Base-by-base conservation (phyloP, 345 rosid genomes). In the Dipteronia dyeriana region DNA sequence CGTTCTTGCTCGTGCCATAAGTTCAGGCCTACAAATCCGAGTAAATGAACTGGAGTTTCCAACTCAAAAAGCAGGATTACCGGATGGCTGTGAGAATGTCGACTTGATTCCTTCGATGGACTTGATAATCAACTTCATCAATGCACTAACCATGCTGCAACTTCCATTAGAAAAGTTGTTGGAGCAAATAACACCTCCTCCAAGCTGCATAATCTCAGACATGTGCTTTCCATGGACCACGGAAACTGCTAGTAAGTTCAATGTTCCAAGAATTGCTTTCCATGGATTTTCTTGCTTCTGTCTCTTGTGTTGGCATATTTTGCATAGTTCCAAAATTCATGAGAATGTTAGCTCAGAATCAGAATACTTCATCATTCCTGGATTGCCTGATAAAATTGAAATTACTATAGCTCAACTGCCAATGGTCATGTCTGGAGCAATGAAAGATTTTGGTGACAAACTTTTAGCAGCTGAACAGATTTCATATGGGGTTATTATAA, bases 151-250 rank as follows among this genome's bases (percentile, higher is more conserved):
- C 79, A 38, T 29, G 73, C 77, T 83, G 23, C 84, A 78, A 49
- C 71, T 74, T 23, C 86, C 79, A 19, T 81, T 77, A 0, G 63
- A 80, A 43, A 78, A 80, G 19, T 70, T 72, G 75, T 66, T 86
- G 53, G 70, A 63, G 31, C 74, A 78, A 74, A 56, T 88, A 66
- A 66, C 29, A 9, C 86, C 87, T 3, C 65, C 51, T 23, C 89
- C 87, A 0, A 82, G 84, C 76, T 85, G 91, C 80, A 82, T 88
- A 71, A 82, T 88, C 1, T 82, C 88, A 25, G 91, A 85, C 47
- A 76, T 80, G 64, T 68, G 81, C 72, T 75, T 83, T 61, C 64
- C 75, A 2, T 86, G 79, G 69, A 86, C 90, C 5, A 39, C 64
- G 43, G 41, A 77, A 43, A 76, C 81, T 34, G 90, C 91, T 54